A percentile compares a stretch with the other conserved stretches of the same genome.
Evolutionary conservation across 257 asterid genomes (phyloP).

Genomic region (Solanum etuberosum): DNA sequence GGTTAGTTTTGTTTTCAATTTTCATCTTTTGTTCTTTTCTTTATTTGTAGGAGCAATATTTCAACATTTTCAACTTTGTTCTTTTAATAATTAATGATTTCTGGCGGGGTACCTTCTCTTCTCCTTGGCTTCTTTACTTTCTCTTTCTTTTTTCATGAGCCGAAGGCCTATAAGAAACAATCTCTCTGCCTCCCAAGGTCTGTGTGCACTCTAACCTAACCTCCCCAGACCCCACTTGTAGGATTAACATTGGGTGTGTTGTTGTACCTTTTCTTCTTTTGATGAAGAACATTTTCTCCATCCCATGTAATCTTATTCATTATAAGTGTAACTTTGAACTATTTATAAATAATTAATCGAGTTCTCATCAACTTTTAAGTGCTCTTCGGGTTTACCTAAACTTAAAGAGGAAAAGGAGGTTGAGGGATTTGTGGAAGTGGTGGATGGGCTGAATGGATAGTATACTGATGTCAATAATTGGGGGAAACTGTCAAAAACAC

Average conservation of each 20-base stretch:
- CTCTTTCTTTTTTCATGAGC: background rate
- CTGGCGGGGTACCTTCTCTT: background rate
- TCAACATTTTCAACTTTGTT: background rate
- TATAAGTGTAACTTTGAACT: background rate
- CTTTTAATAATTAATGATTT: background rate
- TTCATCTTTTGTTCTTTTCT: background rate
- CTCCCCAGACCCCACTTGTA: background rate
- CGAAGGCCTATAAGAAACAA: background rate
- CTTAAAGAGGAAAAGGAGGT: background rate
- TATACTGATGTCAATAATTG: background rate
- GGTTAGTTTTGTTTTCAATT: conserved; percentile 31
- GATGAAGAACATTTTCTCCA: background rate
- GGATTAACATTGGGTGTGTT: background rate
- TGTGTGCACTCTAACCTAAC: background rate
- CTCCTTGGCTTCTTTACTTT: background rate
- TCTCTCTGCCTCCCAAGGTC: background rate
- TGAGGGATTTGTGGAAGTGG: background rate
- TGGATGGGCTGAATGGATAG: background rate
- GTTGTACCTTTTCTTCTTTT: background rate
- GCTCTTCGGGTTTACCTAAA: background rate
- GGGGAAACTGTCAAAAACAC: background rate
- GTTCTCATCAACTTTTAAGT: background rate
- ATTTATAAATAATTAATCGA: background rate
- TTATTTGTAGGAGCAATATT: background rate
- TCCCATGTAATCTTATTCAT: background rate